Conservation (phyloP, 83 land plant genomes). For the Isoetes engelmannii region DNA sequence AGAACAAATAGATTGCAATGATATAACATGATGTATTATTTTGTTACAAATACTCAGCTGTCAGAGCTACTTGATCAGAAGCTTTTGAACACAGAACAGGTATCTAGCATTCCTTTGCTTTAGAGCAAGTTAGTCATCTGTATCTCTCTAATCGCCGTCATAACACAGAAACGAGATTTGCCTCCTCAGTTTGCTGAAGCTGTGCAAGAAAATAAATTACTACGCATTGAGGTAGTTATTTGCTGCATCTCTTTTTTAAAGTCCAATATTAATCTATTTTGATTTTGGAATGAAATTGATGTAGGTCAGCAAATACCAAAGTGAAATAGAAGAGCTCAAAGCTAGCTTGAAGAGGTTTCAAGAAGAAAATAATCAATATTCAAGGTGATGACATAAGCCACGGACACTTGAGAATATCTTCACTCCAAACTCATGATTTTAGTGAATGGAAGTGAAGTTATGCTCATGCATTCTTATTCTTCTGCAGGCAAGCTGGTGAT, state of each 20-base stretch:
- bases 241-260: not conserved
- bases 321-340: conserved; percentile 62
- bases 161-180: conserved; percentile 20
- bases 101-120: not conserved
- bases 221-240: conserved; percentile 23
- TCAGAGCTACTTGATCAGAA: conserved; percentile 32
- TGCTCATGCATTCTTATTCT: not conserved
- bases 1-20: not conserved
- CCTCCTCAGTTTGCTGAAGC: conserved; percentile 28
- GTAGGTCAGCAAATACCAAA: conserved; percentile 45
- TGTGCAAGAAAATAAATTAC: conserved; percentile 24
- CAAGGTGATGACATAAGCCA: no score
- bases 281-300: not conserved
- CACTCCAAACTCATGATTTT: not conserved
- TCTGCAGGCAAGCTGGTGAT: not conserved
- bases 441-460: not conserved
- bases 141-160: not conserved
- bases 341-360: conserved; percentile 48
- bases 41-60: conserved; percentile 25
- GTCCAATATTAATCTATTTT: not conserved
- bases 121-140: conserved; percentile 5
- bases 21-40: not conserved
- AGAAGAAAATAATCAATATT: not conserved
- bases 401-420: not conserved
- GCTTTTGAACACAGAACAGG: conserved; percentile 18